Evolutionary conservation across 768 basidiomycete species (phyloP), one percentile per base, ranked within the genome.

Genomic region (Atractiella rhizophila): DNA sequence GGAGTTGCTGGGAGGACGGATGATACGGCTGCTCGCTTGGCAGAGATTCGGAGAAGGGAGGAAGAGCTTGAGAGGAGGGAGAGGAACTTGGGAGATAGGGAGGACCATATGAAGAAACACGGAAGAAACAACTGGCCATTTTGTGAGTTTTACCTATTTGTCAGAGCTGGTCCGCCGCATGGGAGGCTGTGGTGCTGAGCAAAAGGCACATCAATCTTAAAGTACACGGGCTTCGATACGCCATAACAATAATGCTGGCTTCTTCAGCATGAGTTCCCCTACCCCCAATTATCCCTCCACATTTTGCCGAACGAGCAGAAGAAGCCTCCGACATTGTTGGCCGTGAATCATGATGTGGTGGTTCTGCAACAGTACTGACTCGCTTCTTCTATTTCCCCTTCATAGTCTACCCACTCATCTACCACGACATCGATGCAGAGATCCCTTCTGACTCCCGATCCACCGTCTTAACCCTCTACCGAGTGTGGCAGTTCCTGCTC

Each of bases 81-180:
- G 55, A 61, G 48, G 16, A 47, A 51, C 13, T 35, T 57, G 15
- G 52, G 41, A 16, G 40, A 53, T 11, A 45, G 49, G 29, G 50
- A 66, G 34, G 79, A 82, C 50, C 65, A 82, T 45, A 66, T 62
- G 48, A 63, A 68, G 50, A 74, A 70, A 13, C 71, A 77, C 54
- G 82, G 81, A 28, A 70, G 72, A 49, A 86, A 79, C 57, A 98
- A 98, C 60, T 98, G 79, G 74, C 88, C 88, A 26, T 71, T 71
- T 12, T 42, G 28, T 35, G 9, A 37, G 43, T 42, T 10, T 37
- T 34, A 35, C 38, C 43, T 44, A 40, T 46, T 41, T 37, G 32
- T 35, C 49, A 48, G 39, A 51, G 43, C 43, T 45, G 37, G 48
- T 53, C 38, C 51, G 32, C 26, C 13, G 29, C 33, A 29, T 35